Conservation (phyloP, 805 yeast genomes). For the Monosporozyma solicola region DNA sequence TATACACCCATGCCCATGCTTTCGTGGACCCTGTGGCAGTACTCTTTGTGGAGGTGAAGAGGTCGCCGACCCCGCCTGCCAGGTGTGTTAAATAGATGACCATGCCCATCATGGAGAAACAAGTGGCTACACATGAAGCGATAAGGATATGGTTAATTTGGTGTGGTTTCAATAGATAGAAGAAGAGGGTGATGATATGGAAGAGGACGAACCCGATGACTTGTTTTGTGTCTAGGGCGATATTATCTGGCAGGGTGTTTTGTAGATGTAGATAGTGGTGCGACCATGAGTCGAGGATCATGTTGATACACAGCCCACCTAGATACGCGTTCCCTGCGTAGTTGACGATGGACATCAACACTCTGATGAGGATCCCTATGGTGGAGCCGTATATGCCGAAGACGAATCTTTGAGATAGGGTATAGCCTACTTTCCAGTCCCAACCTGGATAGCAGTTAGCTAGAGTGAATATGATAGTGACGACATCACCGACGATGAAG, state of each 20-base stretch:
- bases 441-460: conserved; percentile 42
- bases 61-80: conserved; percentile 31
- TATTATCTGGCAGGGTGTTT: conserved; percentile 27
- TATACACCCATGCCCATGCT: conserved; percentile 37
- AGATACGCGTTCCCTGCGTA: conserved; percentile 40
- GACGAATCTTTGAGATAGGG: conserved; percentile 37
- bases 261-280: conserved; percentile 30
- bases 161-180: conserved; percentile 37
- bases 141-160: conserved; percentile 32
- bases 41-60: conserved; percentile 22
- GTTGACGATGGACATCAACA: conserved; percentile 39
- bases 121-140: conserved; percentile 30
- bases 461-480: conserved; percentile 37
- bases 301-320: conserved; percentile 35
- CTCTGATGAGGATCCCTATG: conserved; percentile 35
- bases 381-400: conserved; percentile 40
- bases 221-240: conserved; percentile 32
- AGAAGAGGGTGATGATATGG: conserved; percentile 36
- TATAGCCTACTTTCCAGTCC: conserved; percentile 42
- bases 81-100: conserved; percentile 28
- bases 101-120: conserved; percentile 36
- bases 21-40: conserved; percentile 30
- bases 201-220: conserved; percentile 34
- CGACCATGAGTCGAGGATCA: conserved; percentile 35
- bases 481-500: conserved; percentile 38